Evolutionary conservation across 495 filamentous ascomycete species (phyloP).

Genomic region (Penicillium cataractarum): DNA sequence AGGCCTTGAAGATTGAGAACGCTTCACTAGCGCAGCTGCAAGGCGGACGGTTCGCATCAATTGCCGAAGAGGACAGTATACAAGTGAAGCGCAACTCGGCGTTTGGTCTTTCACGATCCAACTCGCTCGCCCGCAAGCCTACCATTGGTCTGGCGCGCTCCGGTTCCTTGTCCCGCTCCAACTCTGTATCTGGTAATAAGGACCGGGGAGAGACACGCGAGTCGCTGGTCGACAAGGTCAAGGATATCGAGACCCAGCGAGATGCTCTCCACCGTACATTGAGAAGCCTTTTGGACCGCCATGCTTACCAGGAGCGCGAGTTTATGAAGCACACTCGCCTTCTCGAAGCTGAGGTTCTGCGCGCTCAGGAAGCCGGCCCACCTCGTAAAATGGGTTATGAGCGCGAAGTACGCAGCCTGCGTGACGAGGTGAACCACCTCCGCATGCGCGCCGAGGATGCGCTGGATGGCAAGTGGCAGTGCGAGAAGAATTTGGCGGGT

Average conservation of each 20-base stretch:
- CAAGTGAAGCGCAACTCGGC: slow-evolving; percentile 34
- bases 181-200: slow-evolving; percentile 62
- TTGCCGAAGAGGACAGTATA: slow-evolving; percentile 61
- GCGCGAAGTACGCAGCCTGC: slow-evolving; percentile 74
- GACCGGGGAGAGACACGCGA: slow-evolving; percentile 64
- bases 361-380: slow-evolving; percentile 64
- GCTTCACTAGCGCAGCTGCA: slow-evolving; percentile 55
- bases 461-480: slow-evolving; percentile 94
- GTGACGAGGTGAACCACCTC: slow-evolving; percentile 82
- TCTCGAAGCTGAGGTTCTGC: slow-evolving; percentile 78
- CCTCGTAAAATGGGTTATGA: slow-evolving; percentile 79
- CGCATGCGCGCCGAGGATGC: slow-evolving; percentile 92
- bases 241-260: slow-evolving; percentile 90
- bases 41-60: slow-evolving; percentile 59
- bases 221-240: slow-evolving; percentile 77
- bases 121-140: slow-evolving; percentile 59
- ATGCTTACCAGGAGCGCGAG: slow-evolving; percentile 78
- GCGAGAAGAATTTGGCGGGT: slow-evolving; percentile 88
- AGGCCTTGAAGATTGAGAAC: slow-evolving; percentile 57
- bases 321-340: slow-evolving; percentile 74
- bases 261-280: slow-evolving; percentile 89
- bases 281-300: slow-evolving; percentile 82
- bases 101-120: slow-evolving; percentile 61
- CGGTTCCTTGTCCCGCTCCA: slow-evolving; percentile 53
- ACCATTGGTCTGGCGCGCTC: slow-evolving; percentile 46